Percentiles rank a stretch among this genome's conserved stretches.
Evolutionary conservation across 1,284 basidiomycete species (phyloP).

Genomic region (Ceratobasidium theobromae): DNA sequence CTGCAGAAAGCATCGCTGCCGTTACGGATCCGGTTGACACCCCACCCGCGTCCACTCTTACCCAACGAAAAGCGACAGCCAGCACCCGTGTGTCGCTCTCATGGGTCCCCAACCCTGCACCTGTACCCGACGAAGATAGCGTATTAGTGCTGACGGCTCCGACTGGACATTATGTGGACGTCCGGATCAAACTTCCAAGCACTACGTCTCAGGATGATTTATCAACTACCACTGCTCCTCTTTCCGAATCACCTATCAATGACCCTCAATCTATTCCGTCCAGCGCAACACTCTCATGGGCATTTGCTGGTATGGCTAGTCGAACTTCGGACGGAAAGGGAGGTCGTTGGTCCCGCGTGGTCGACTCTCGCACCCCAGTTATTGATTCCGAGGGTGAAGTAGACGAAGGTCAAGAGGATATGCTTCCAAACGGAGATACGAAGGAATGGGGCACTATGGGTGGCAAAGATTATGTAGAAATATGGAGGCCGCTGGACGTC

Average conservation of each 20-base stretch:
- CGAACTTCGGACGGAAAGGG: slow-evolving; percentile 12
- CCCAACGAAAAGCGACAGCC: background rate
- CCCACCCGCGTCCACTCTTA: too few relatives aligned
- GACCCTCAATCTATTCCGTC: background rate
- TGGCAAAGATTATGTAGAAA: slow-evolving; percentile 7
- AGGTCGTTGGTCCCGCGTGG: slow-evolving; percentile 15
- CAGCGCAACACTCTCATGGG: background rate
- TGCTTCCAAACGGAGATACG: slow-evolving; percentile 16
- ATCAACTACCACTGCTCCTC: background rate
- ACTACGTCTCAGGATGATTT: too few relatives aligned
- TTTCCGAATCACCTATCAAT: background rate
- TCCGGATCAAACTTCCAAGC: slow-evolving; percentile 13
- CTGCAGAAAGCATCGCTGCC: background rate
- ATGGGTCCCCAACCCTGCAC: slow-evolving; percentile 1
- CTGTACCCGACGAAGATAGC: slow-evolving; percentile 22
- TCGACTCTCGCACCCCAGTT: slow-evolving; percentile 5
- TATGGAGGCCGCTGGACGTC: slow-evolving; percentile 20
- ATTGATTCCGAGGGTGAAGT: slow-evolving; percentile 2
- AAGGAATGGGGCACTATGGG: slow-evolving; percentile 16
- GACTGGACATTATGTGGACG: slow-evolving; percentile 21
- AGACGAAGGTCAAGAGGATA: slow-evolving; percentile 20
- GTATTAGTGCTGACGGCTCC: slow-evolving; percentile 17
- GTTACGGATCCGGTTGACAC: background rate
- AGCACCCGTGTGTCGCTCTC: slow-evolving; percentile 18
- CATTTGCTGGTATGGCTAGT: slow-evolving; percentile 9